Percentiles rank a stretch among this genome's conserved stretches.
These are phyloP conservation scores for Gonapodya sp. DNA, from an alignment of 192 early-diverging fungal species.

Conservation along the genomic window DNA sequence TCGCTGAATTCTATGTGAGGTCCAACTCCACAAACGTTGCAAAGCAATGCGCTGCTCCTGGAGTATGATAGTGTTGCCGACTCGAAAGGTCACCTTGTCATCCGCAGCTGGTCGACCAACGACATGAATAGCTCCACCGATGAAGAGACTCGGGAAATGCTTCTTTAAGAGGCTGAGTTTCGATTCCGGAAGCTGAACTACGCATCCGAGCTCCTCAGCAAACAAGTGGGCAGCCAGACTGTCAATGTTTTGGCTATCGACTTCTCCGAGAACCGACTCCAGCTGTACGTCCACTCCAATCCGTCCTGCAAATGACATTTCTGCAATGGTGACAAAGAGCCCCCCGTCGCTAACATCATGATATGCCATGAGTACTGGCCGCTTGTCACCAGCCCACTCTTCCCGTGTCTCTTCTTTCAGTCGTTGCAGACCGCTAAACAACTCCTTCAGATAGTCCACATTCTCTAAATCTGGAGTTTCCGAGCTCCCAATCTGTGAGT, in stretches of 20 bases:
- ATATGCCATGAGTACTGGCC: slow-evolving; percentile 68
- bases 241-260: slow-evolving; percentile 25
- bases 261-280: slow-evolving; percentile 21
- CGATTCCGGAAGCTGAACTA: slow-evolving; percentile 67
- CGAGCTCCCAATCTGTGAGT: slow-evolving; percentile 63
- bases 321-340: slow-evolving; percentile 77
- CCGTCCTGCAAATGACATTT: slow-evolving; percentile 97
- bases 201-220: slow-evolving; percentile 97
- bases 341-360: slow-evolving; percentile 99
- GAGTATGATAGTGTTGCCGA: slow-evolving; percentile 36
- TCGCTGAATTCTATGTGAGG: slow-evolving; percentile 83
- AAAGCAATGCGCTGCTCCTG: slow-evolving; percentile 47
- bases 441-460: slow-evolving; percentile 51
- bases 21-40: slow-evolving; percentile 81
- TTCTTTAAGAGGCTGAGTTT: slow-evolving; percentile 28
- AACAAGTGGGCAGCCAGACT: slow-evolving; percentile 55
- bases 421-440: slow-evolving; percentile 68
- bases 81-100: slow-evolving; percentile 42
- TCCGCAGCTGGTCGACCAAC: slow-evolving; percentile 35
- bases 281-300: slow-evolving; percentile 68
- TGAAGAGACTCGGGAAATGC: neutral
- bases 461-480: slow-evolving; percentile 83
- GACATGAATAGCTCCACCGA: slow-evolving; percentile 19
- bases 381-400: slow-evolving; percentile 26
- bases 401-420: slow-evolving; percentile 21